Conservation (phyloP, 257 asterid genomes). For the Fraxinus anomala region DNA sequence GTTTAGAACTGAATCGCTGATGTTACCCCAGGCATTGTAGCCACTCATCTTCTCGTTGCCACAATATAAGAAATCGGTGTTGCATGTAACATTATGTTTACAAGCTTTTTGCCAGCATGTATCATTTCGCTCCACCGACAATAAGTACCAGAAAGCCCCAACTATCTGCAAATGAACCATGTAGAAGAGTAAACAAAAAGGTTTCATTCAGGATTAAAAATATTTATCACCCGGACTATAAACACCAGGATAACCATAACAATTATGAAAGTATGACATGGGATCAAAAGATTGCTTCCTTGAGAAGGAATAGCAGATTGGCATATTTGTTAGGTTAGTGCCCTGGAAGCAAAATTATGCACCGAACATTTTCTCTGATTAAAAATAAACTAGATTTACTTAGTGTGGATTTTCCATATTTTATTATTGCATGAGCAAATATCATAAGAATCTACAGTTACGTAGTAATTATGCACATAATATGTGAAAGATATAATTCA, state of each 20-base stretch:
- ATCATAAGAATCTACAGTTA: background rate
- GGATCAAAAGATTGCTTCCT: background rate
- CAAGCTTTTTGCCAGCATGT: slow-evolving; percentile 98
- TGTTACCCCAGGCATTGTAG: slow-evolving; percentile 59
- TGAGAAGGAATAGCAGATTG: background rate
- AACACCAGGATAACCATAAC: background rate
- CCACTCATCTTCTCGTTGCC: slow-evolving; percentile 67
- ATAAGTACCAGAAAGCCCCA: slow-evolving; percentile 98
- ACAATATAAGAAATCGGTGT: slow-evolving; percentile 72
- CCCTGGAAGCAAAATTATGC: background rate
- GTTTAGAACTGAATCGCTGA: slow-evolving; percentile 50
- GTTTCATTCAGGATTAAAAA: background rate
- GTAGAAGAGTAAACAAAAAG: slow-evolving; percentile 13
- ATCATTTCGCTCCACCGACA: slow-evolving; percentile 90
- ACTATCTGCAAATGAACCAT: slow-evolving; percentile 66
- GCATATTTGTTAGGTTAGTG: background rate
- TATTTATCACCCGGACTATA: background rate
- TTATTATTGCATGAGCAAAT: background rate
- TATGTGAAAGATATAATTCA: background rate
- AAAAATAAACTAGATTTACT: background rate
- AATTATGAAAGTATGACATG: background rate
- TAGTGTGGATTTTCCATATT: background rate
- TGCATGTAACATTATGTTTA: slow-evolving; percentile 43
- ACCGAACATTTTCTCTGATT: background rate
- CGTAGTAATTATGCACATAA: background rate